Conservation (phyloP, 306 rosid genomes). For the Medicago ruthenica region DNA sequence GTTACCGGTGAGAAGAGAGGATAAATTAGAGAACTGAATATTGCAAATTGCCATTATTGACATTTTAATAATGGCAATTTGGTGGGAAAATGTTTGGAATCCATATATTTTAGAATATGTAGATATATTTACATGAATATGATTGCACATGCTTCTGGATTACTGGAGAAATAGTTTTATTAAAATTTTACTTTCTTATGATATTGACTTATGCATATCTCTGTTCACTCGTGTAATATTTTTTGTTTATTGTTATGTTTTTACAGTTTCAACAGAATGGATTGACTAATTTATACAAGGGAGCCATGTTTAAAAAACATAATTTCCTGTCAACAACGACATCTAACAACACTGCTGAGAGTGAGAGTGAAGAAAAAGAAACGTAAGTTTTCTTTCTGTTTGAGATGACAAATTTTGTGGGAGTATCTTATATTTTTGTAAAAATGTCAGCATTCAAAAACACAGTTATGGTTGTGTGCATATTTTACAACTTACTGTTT, state of each 20-base stretch:
- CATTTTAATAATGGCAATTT: slow-evolving; percentile 1
- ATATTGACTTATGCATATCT: slow-evolving; percentile 19
- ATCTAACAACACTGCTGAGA: slow-evolving; percentile 45
- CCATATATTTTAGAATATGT: not conserved
- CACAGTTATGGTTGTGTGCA: slow-evolving; percentile 5
- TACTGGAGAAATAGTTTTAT: slow-evolving; percentile 21
- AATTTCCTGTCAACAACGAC: slow-evolving; percentile 45
- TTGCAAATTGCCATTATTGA: too few species aligned
- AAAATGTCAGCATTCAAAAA: slow-evolving; percentile 13
- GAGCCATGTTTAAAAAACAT: slow-evolving; percentile 39
- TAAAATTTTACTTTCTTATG: slow-evolving; percentile 1
- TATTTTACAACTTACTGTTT: slow-evolving; percentile 19
- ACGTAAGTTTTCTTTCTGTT: slow-evolving; percentile 49
- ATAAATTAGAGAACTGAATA: not conserved
- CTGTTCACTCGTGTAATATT: not conserved
- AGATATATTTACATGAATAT: not conserved
- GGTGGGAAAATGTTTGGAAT: slow-evolving; percentile 9
- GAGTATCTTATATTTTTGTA: not conserved
- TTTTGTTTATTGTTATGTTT: not conserved
- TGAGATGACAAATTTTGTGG: slow-evolving; percentile 33
- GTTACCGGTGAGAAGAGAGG: slow-evolving; percentile 19
- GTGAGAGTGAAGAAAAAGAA: slow-evolving; percentile 38
- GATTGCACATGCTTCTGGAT: not conserved
- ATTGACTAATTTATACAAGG: slow-evolving; percentile 37
- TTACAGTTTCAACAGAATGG: slow-evolving; percentile 38